phyloP scores from a whole-genome alignment of 1,284 basidiomycete species.

The Leccinum laetum region DNA sequence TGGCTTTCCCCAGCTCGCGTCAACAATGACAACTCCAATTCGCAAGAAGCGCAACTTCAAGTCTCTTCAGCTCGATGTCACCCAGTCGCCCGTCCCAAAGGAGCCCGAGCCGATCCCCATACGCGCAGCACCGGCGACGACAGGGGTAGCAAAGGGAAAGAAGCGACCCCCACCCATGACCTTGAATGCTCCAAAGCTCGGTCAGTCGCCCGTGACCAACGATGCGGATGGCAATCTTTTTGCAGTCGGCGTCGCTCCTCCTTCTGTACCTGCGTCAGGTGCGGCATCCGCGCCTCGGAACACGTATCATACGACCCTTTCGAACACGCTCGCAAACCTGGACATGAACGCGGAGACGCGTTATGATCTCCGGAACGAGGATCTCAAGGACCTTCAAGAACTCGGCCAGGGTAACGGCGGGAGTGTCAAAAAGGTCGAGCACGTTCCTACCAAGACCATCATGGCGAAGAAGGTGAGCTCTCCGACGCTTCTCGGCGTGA shows the following conservation, averaged over 20 bases:
- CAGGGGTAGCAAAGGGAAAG: slow-evolving; percentile 42
- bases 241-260: slow-evolving; percentile 37
- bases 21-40: slow-evolving; percentile 46
- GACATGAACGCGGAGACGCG: slow-evolving; percentile 77
- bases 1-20: slow-evolving; percentile 1
- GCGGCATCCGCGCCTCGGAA: slow-evolving; percentile 47
- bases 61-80: slow-evolving; percentile 63
- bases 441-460: slow-evolving; percentile 83
- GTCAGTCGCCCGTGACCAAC: slow-evolving; percentile 42
- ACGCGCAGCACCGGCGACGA: slow-evolving; percentile 36
- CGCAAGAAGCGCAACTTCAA: slow-evolving; percentile 85
- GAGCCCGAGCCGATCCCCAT: slow-evolving; percentile 39
- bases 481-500: neutral
- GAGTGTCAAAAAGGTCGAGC: slow-evolving; percentile 95
- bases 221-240: slow-evolving; percentile 39
- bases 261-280: slow-evolving; percentile 41
- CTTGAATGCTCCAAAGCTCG: slow-evolving; percentile 45
- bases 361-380: slow-evolving; percentile 77
- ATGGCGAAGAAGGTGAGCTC: slow-evolving; percentile 93
- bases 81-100: slow-evolving; percentile 43
- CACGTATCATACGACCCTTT: slow-evolving; percentile 71
- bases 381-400: slow-evolving; percentile 84
- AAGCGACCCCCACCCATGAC: slow-evolving; percentile 66
- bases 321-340: slow-evolving; percentile 73
- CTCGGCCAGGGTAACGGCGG: slow-evolving; percentile 98